These are phyloP conservation scores for Fusarium equiseti DNA, from an alignment of 2,329 filamentous ascomycete species.

Conservation along the genomic window DNA sequence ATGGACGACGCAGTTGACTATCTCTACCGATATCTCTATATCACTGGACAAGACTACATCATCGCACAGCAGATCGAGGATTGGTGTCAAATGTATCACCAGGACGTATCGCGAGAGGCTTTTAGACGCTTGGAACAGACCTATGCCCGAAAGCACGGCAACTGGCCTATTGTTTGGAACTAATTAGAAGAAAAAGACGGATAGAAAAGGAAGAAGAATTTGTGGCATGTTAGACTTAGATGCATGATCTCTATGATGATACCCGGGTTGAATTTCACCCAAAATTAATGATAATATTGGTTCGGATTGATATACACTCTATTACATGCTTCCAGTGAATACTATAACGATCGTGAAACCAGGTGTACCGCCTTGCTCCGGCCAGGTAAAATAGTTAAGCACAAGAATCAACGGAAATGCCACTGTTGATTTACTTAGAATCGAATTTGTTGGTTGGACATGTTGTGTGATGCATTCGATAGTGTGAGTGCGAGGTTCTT, in stretches of 20 bases:
- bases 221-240: conserved; percentile 15
- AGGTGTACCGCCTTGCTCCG: background rate
- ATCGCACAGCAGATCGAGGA: conserved; percentile 10
- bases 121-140: conserved; percentile 25
- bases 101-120: conserved; percentile 25
- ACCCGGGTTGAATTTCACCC: conserved; percentile 25
- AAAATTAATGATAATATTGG: conserved; percentile 31
- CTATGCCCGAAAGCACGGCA: conserved; percentile 21
- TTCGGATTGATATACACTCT: background rate
- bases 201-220: background rate
- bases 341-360: background rate
- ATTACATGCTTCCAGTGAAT: conserved; percentile 12
- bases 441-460: background rate
- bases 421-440: background rate
- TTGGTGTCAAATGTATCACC: conserved; percentile 37
- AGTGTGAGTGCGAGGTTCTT: background rate
- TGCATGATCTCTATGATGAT: conserved; percentile 29
- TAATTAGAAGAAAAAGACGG: background rate
- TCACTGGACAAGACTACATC: conserved; percentile 10
- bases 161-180: conserved; percentile 31
- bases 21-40: conserved; percentile 27
- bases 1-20: conserved; percentile 40
- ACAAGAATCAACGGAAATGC: background rate
- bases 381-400: background rate
- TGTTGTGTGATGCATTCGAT: background rate